Evolutionary conservation across 331 rosid genomes (phyloP), one percentile per base, ranked within the genome.

Genomic region (Prunus yedoensis): DNA sequence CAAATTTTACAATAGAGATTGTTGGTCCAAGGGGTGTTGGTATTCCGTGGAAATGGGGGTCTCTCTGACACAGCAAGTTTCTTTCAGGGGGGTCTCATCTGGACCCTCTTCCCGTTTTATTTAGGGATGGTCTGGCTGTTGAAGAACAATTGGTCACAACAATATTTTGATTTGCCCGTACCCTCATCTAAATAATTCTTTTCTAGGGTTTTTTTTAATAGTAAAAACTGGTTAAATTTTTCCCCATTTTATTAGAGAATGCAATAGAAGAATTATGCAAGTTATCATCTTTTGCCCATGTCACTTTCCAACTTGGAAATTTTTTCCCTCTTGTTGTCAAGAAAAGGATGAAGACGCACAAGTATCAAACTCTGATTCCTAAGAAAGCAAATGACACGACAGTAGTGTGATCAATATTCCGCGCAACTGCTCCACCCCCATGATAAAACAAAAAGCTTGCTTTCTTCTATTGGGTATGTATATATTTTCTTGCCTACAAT

Each of bases 91-190:
- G 52, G 61, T 53, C 11, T 52, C 8, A 53, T 53, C 14, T 3
- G 12, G 74, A 70, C 63, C 63, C 35, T 53, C 69, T 17, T 8
- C 64, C 64, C 21, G 3, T 52, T 70, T 70, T 53, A 12, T 70
- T 52, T 25, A 70, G 74, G 74, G 63, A 52, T 52, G 57, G 20
- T 56, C 27, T 20, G 4, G 28, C 13, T 56, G 61, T n/a, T 20
- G 61, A 56, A 56, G 1, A n/a, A 52, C 57, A 38, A 38, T 6
- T 38, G 43, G 43, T 7, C 43, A 38, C 43, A 38, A 38, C 43
- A 38, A 38, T 38, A 38, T 38, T 8, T 6, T 38, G 43, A 1
- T 38, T 38, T 38, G 43, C 43, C 52, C 13, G 16, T 70, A 18
- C 56, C 74, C 60, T 51, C 63, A 32, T 2, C 6, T 69, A 10